phyloP scores from a whole-genome alignment of 139 green algal species.

The Gonium pectorale region DNA sequence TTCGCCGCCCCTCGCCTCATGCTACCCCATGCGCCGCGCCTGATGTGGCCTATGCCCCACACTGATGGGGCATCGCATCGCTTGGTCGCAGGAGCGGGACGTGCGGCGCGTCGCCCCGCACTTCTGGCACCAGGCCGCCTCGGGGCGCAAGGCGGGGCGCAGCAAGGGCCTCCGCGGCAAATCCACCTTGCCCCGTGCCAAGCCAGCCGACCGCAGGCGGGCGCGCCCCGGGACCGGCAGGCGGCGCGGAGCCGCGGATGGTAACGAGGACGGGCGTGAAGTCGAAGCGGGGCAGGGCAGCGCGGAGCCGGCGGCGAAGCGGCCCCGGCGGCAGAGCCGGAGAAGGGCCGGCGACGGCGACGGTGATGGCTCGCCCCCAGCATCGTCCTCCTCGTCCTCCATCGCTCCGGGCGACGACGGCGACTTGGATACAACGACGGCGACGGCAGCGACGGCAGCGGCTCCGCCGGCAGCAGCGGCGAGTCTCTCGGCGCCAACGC shows the following conservation, averaged over 20 bases:
- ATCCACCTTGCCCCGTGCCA: constrained; percentile 46
- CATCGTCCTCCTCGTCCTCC: neutral
- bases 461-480: neutral
- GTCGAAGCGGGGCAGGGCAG: neutral
- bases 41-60: too few species aligned
- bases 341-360: neutral
- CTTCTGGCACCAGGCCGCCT: constrained; percentile 56
- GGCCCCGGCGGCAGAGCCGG: neutral
- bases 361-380: neutral
- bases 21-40: too few species aligned
- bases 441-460: neutral
- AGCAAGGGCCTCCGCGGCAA: constrained; percentile 16
- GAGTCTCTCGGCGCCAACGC: neutral
- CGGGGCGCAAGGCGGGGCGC: constrained; percentile 1
- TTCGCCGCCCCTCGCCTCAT: too few species aligned
- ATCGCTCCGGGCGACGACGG: neutral
- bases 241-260: too few species aligned
- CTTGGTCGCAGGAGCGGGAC: constrained; percentile 42
- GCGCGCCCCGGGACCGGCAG: too few species aligned
- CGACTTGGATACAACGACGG: neutral
- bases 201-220: neutral
- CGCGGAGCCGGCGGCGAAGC: neutral
- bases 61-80: too few species aligned
- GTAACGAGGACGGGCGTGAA: neutral
- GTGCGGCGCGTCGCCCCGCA: constrained; percentile 49